Conservation (phyloP, 2,329 filamentous ascomycete genomes). For the Aspergillus sp. region DNA sequence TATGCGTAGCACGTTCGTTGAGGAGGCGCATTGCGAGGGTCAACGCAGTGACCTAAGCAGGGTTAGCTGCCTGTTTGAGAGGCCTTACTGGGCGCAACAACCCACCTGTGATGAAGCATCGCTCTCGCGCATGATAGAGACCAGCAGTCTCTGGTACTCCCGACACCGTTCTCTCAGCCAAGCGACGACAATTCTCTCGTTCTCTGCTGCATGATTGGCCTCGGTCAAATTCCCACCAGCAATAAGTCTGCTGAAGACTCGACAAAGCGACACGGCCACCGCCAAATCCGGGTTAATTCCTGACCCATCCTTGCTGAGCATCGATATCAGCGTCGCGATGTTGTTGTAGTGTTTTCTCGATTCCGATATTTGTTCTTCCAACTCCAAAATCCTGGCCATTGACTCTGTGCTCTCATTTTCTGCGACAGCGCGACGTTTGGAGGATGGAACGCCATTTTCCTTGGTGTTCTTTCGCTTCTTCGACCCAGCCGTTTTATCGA, state of each 20-base stretch:
- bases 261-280: conserved; percentile 79
- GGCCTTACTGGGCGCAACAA: not conserved
- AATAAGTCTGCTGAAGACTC: conserved; percentile 82
- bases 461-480: conserved; percentile 49
- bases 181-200: conserved; percentile 72
- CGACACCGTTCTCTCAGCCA: conserved; percentile 79
- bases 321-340: conserved; percentile 72
- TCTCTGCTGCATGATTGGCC: conserved; percentile 68
- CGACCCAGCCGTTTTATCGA: conserved; percentile 30
- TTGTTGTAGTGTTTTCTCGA: conserved; percentile 93
- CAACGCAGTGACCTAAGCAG: conserved; percentile 66
- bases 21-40: conserved; percentile 81
- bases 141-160: conserved; percentile 70
- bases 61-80: conserved; percentile 18
- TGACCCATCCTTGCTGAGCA: conserved; percentile 56
- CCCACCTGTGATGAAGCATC: conserved; percentile 60
- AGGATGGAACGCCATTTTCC: conserved; percentile 43
- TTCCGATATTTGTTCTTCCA: conserved; percentile 81
- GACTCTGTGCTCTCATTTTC: conserved; percentile 56
- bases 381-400: conserved; percentile 69
- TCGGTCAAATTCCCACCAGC: conserved; percentile 72
- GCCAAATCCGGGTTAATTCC: conserved; percentile 64
- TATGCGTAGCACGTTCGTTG: conserved; percentile 73
- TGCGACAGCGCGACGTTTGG: conserved; percentile 51
- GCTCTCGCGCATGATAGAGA: conserved; percentile 63